Percentiles rank a stretch among this genome's conserved stretches.
Evolutionary conservation across 306 rosid species (phyloP).

Genomic region (Corylus avellana): DNA sequence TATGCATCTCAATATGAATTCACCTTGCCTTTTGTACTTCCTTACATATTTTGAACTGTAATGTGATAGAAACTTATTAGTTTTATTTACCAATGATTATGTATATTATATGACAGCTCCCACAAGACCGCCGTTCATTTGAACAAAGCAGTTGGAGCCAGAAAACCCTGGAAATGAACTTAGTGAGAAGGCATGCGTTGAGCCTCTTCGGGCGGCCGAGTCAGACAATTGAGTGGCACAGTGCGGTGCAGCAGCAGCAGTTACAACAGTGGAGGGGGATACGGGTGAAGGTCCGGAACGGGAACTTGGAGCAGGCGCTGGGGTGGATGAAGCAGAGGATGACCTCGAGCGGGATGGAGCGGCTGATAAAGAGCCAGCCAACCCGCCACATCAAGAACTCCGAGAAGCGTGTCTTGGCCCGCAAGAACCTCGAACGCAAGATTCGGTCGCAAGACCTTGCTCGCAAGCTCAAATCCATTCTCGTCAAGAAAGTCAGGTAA

Average conservation of each 20-base stretch:
- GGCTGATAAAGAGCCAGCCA: slow-evolving; percentile 69
- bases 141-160: not conserved
- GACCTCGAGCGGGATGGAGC: slow-evolving; percentile 85
- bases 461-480: slow-evolving; percentile 71
- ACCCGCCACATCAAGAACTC: slow-evolving; percentile 82
- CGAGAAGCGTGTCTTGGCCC: slow-evolving; percentile 80
- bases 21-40: too few relatives aligned
- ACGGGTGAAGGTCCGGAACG: slow-evolving; percentile 62
- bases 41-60: too few relatives aligned
- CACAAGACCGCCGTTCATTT: too few relatives aligned
- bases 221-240: slow-evolving; percentile 28
- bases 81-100: too few relatives aligned
- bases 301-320: slow-evolving; percentile 70
- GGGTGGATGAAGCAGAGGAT: slow-evolving; percentile 67
- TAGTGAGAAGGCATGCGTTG: slow-evolving; percentile 40
- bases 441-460: slow-evolving; percentile 72
- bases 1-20: too few relatives aligned
- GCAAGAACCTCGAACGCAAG: slow-evolving; percentile 59
- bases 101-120: too few relatives aligned
- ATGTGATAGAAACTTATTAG: too few relatives aligned
- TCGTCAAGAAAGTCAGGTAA: slow-evolving; percentile 90
- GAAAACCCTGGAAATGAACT: slow-evolving; percentile 51
- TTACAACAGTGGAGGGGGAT: slow-evolving; percentile 79
- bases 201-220: slow-evolving; percentile 41
- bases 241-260: slow-evolving; percentile 31